Evolutionary conservation across 2,329 filamentous ascomycete species (phyloP).

Genomic region (Onygenales sp.): DNA sequence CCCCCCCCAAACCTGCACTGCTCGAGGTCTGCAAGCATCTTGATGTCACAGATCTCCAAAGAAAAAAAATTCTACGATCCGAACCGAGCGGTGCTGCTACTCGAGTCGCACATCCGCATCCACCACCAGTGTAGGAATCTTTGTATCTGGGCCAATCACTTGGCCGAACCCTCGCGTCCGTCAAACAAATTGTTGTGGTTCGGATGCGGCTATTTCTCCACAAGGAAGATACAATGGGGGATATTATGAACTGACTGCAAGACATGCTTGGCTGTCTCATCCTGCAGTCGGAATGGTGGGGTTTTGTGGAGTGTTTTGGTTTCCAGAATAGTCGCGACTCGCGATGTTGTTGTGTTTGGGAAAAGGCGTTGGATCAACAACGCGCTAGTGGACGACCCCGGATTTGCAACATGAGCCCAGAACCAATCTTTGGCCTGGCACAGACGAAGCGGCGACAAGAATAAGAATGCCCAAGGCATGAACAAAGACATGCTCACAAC

Average conservation of each 20-base stretch:
- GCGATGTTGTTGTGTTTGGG: background rate
- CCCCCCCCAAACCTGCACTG: too few relatives aligned
- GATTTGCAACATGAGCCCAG: background rate
- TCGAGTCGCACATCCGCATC: too few relatives aligned
- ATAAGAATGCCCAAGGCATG: background rate
- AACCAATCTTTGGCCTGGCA: background rate
- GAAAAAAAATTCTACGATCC: too few relatives aligned
- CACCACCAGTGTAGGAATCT: background rate
- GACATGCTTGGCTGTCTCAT: background rate
- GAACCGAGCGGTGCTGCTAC: too few relatives aligned
- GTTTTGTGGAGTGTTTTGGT: background rate
- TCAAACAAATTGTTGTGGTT: constrained; percentile 5
- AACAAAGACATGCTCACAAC: too few relatives aligned
- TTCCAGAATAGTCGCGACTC: background rate
- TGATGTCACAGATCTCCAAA: too few relatives aligned
- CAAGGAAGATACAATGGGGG: background rate
- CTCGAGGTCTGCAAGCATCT: too few relatives aligned
- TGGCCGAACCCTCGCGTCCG: constrained; percentile 9
- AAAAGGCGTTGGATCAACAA: background rate
- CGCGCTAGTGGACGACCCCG: background rate
- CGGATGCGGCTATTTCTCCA: background rate
- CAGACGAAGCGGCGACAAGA: too few relatives aligned
- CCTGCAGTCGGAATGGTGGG: background rate
- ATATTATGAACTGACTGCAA: background rate
- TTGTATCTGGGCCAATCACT: constrained; percentile 9